These are phyloP conservation scores for Vigna radiata DNA, from an alignment of 306 rosid genomes.

Conservation along the genomic window DNA sequence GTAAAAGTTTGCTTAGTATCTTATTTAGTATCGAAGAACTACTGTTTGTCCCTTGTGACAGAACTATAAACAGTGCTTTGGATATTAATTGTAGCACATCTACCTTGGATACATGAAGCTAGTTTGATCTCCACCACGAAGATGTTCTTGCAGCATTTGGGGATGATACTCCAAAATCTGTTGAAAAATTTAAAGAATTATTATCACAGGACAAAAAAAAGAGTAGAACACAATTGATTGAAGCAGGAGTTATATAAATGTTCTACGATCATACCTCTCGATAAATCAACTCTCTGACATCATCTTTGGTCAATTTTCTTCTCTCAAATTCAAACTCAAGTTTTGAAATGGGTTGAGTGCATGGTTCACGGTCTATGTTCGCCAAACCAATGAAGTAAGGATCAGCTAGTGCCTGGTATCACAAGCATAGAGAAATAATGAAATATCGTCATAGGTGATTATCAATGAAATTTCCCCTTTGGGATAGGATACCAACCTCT, in stretches of 20 bases:
- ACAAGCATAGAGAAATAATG: slow-evolving; percentile 37
- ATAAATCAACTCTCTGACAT: slow-evolving; percentile 94
- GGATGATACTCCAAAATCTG: slow-evolving; percentile 99
- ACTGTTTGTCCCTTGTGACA: slow-evolving; percentile 20
- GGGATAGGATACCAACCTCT: slow-evolving; percentile 63
- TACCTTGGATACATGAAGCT: slow-evolving; percentile 99
- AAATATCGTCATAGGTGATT: slow-evolving; percentile 16
- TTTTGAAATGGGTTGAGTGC: slow-evolving; percentile 92
- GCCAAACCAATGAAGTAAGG: slow-evolving; percentile 88
- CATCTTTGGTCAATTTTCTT: slow-evolving; percentile 89
- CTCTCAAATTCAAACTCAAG: slow-evolving; percentile 98
- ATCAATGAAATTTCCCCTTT: slow-evolving; percentile 5
- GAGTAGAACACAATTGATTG: neutral
- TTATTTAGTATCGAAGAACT: slow-evolving; percentile 21
- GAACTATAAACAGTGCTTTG: slow-evolving; percentile 4
- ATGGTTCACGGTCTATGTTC: slow-evolving; percentile 84
- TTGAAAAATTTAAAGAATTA: slow-evolving; percentile 43
- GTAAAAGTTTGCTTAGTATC: slow-evolving; percentile 17
- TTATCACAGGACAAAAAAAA: slow-evolving; percentile 11
- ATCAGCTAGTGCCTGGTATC: slow-evolving; percentile 79
- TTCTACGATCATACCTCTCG: slow-evolving; percentile 70
- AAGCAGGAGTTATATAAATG: slow-evolving; percentile 40
- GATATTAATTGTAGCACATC: slow-evolving; percentile 10
- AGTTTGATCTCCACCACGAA: slow-evolving; percentile 91
- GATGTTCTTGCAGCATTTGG: slow-evolving; percentile 94